Evolutionary conservation across 495 filamentous ascomycete genomes (phyloP).

Genomic region (Xylaria intraflava): DNA sequence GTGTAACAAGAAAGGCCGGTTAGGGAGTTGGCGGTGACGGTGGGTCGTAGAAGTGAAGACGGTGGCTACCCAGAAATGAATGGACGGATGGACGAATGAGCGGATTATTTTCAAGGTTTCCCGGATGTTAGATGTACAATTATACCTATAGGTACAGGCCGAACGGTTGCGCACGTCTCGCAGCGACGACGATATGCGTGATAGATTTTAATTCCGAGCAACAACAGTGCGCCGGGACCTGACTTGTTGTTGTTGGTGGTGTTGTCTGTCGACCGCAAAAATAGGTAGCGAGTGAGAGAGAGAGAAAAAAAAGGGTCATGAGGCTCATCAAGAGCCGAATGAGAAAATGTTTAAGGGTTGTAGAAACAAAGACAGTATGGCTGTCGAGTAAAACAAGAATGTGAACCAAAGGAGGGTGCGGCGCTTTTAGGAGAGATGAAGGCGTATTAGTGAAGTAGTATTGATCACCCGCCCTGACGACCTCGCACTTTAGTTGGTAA

Average conservation of each 20-base stretch:
- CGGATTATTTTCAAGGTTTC: neutral
- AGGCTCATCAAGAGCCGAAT: neutral
- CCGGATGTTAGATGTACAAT: neutral
- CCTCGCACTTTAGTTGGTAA: too few species aligned
- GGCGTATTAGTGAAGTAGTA: too few species aligned
- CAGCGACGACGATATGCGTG: conserved; percentile 1
- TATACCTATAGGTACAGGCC: neutral
- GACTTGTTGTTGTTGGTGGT: too few species aligned
- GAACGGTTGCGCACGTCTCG: neutral
- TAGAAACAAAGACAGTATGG: too few species aligned
- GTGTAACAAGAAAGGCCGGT: neutral
- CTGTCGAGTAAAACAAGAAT: neutral
- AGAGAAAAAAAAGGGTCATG: neutral
- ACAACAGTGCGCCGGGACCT: neutral
- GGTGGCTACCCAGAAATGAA: conserved; percentile 8
- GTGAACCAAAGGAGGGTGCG: neutral
- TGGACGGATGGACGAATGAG: neutral
- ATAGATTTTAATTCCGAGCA: neutral
- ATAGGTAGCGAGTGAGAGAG: neutral
- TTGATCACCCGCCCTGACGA: too few species aligned
- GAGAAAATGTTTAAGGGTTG: neutral
- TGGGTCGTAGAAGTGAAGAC: conserved; percentile 6
- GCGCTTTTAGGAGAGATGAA: too few species aligned
- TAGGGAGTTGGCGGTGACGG: neutral
- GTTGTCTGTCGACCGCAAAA: neutral